Evolutionary conservation across 164 flowering plant genomes (phyloP), one percentile per base, ranked within the genome.

Genomic region (Warburgia ugandensis): DNA sequence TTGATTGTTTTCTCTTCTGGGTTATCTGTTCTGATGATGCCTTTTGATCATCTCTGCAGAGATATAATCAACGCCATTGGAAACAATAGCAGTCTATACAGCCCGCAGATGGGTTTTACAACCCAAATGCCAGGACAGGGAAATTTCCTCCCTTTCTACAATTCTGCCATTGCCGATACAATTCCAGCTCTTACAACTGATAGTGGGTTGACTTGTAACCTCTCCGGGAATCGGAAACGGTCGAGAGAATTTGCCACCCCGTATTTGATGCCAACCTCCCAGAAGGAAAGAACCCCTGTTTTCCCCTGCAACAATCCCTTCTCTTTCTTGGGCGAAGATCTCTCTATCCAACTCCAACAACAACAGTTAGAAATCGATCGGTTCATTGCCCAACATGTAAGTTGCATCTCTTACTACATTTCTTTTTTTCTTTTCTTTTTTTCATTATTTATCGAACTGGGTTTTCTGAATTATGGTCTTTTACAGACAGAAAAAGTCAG

Each of bases 331-430:
- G 89, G 83, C 21, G 77, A 83, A 23, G 92, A 81, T 54, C 12
- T 81, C 16, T 72, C 83, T 1, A 49, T 68, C 1, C 77, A 75
- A 59, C 54, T 83, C 59, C 77, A 74, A 31, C 79, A 74, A 19
- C 86, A 80, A 52, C 94, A 84, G 41, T 40, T 63, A 28, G 94
- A 87, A 23, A 65, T 76, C 57, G 86, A 84, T 42, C 73, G 64
- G 4, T 56, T 80, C 58, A 61, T 84, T 11, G 64, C 85, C 42
- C 76, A 73, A 22, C 94, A 84, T 50, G 96, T 87, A 78, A 50
- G 68, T 52, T 19, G 19, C 21, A 12, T 16, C 5, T 27, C 13
- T 21, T 16, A 16, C 17, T 0, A 17, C 12, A 19, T 1, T 27
- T 48, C 21, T 6, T 3, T 43, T 4, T n/a, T n/a, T n/a, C n/a